Evolutionary conservation across 23 red algal genomes (phyloP).

Genomic region (Agarophyton chilense): DNA sequence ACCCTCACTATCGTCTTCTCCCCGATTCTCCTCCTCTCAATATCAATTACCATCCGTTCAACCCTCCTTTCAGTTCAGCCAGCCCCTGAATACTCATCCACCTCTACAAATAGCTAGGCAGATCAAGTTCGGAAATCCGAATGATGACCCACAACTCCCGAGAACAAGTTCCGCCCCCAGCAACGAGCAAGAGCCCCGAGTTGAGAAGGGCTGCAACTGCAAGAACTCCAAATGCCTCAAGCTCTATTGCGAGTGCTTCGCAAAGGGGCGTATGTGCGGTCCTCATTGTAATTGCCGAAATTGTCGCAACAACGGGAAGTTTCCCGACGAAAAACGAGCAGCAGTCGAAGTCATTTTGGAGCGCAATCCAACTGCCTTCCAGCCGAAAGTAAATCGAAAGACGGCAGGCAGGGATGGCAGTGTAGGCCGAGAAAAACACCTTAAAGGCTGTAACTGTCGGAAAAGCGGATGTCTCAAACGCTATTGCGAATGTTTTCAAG

Average conservation of each 20-base stretch:
- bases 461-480: conserved; percentile 91
- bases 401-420: neutral
- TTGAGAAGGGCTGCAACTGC: conserved; percentile 80
- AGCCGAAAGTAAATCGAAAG: conserved; percentile 79
- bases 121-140: conserved; percentile 25
- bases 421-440: conserved; percentile 62
- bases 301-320: conserved; percentile 79
- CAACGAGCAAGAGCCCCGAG: neutral
- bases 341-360: conserved; percentile 78
- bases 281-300: conserved; percentile 83
- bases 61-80: conserved; percentile 10
- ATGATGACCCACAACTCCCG: conserved; percentile 19
- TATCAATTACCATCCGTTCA: neutral
- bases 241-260: conserved; percentile 98
- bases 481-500: conserved; percentile 96
- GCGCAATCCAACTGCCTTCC: conserved; percentile 91
- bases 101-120: conserved; percentile 30
- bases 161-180: neutral
- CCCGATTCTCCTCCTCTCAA: neutral
- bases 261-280: conserved; percentile 72
- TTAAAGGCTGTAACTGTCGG: conserved; percentile 91
- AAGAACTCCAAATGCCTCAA: conserved; percentile 91
- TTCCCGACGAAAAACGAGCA: conserved; percentile 33
- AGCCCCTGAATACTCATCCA: neutral
- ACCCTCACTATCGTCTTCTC: neutral